Base-by-base conservation (phyloP, 352 stramenopile genomes). In the Thalassiosira hispida region DNA sequence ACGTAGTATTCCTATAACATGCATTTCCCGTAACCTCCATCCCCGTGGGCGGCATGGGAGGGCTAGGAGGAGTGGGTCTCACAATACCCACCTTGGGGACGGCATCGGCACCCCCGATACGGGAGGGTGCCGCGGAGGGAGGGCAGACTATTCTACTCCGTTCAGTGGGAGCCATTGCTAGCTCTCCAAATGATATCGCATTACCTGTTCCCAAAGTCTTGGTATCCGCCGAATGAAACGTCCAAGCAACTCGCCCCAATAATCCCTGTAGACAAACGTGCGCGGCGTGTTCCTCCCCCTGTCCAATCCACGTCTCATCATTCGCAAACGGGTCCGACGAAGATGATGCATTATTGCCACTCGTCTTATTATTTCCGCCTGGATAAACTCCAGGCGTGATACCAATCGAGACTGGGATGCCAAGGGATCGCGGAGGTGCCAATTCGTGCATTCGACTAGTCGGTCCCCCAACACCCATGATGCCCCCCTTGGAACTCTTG, bases 71-170 rank as follows among this genome's bases (percentile, higher is more conserved):
- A 47, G 66, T 87, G 14, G 89, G 89, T 49, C 90, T 77, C 23
- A 93, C 76, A 11, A 94, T 80, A 29, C 89, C 89, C 33, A 94
- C 89, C 59, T 90, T 88, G 33, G 87, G 89, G 20, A 85, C 83
- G 56, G 78, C 75, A 55, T 89, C 74, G 1, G 82, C 85, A 0
- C 81, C 77, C 53, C 89, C 89, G 51, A 81, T 82, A 49, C 57
- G 49, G 22, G 77, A 53, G 11, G 77, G 67, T 52, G 85, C 79
- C 23, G 64, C 42, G 2, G 79, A 86, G 20, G 73, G 73, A 1
- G 40, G 27, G 60, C 79, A 86, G 8, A 83, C 20, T 23, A 86
- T 86, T 60, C 79, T 68, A n/a, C 46, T 53, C 29, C 27, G 40
- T 51, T 55, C 18, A 22, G 16, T 29, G 9, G 14, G 3, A 5